Evolutionary conservation across 139 green algal genomes (phyloP), one percentile per base, ranked within the genome.

Genomic region (Chlorella sp.): DNA sequence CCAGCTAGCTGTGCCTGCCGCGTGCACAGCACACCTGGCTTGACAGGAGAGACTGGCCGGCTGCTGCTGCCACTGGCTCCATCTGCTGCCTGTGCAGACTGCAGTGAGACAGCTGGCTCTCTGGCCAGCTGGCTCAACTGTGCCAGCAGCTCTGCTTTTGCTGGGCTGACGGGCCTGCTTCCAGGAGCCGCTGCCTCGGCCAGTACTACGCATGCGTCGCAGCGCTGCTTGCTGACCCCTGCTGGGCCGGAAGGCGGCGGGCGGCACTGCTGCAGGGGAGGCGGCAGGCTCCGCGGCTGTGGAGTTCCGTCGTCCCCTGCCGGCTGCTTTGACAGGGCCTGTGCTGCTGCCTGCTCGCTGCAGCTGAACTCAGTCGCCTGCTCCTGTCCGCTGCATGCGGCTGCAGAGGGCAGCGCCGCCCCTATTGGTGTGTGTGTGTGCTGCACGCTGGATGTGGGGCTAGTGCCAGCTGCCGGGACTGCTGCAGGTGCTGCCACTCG

Each of bases 101-200:
- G 2, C 16, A 24, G 4, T 38, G 70, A 28, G 44, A 13, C 30
- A 19, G 43, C 44, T 41, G 43, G 32, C 32, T 40, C 43, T 3
- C 13, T 11, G 17, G n/a, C 41, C 74, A 67, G 48, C 30, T 48
- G 44, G 13, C 14, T n/a, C 30, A 64, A 16, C 70, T 76, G 70
- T 3, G 73, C 46, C 17, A 80, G 73, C 32, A 43, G 32, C 5
- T 46, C 73, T 44, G 36, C 30, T 2, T 46, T 64, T 22, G 34
- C 74, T 8, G 74, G 74, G 74, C 74, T 80, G 48, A n/a, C n/a
- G 6, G 74, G 74, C 34, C 74, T 44, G 48, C 74, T 40, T 30
- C 36, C 16, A 5, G 24, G 34, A 2, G 40, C 58, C 3, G 43
- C 40, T 6, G 24, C 38, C 19, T 30, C 9, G 9, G 40, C 40